Percentiles rank a stretch among this genome's conserved stretches.
These are phyloP conservation scores for Copromyces sp. DNA, from an alignment of 495 filamentous ascomycete species.

Conservation along the genomic window DNA sequence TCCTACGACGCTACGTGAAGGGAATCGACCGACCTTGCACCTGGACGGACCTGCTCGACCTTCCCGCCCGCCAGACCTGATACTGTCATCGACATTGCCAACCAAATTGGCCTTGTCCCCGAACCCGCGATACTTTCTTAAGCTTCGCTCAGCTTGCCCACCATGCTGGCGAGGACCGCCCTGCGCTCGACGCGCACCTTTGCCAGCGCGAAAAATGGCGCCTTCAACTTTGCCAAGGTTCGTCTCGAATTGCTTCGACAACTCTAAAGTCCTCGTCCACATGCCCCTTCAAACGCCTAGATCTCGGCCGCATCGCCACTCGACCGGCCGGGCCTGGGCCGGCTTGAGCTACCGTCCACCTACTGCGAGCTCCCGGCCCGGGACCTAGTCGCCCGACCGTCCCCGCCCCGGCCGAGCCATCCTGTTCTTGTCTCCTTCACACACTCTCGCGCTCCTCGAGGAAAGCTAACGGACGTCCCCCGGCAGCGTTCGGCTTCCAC, in stretches of 20 bases:
- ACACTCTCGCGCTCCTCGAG: conserved; percentile 1
- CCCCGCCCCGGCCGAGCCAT: not conserved
- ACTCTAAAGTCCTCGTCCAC: not conserved
- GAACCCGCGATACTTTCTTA: conserved; percentile 23
- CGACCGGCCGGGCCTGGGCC: not conserved
- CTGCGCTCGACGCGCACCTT: conserved; percentile 71
- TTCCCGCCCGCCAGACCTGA: conserved; percentile 15
- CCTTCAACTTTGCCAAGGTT: conserved; percentile 52
- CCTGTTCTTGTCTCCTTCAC: not conserved
- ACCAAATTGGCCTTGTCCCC: conserved; percentile 29
- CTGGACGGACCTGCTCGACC: conserved; percentile 20
- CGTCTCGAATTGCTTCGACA: conserved; percentile 14
- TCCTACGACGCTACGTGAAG: not conserved
- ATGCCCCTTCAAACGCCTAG: not conserved
- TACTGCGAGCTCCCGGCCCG: not conserved
- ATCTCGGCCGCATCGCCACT: not conserved
- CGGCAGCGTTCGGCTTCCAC: conserved; percentile 52
- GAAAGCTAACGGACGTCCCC: conserved; percentile 20
- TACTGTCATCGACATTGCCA: conserved; percentile 24
- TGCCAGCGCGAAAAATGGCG: conserved; percentile 56
- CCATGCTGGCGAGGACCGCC: conserved; percentile 80
- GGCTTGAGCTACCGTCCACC: not conserved
- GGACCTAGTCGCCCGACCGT: not conserved
- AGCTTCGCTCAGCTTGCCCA: conserved; percentile 42
- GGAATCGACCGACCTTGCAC: conserved; percentile 3